Base-by-base conservation (phyloP, 441 rosid species). In the Croton laevigatus region DNA sequence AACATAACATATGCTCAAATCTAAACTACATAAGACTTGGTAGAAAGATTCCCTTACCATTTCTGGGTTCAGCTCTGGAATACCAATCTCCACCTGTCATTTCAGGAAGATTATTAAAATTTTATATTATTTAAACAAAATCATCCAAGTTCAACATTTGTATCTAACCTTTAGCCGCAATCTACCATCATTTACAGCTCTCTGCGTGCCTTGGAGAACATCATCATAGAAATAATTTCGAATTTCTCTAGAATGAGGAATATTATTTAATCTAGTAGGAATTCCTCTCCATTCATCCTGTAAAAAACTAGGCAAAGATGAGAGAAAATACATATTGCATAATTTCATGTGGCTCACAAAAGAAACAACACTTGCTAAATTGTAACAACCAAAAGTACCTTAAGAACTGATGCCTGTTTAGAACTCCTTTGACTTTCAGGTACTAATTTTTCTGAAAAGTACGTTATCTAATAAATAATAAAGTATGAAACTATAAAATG, bases 161-260 rank as follows among this genome's bases (percentile, higher is more conserved):
- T 45, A 27, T 53, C 81, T 73, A 78, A 94, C 97, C 97, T 88
- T 88, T 65, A 94, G 71, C 71, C 97, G 85, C 12, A 73, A 82
- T 82, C 85, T 86, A 66, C 97, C 97, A 83, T 86, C 84, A 36
- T 83, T 78, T 64, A 91, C 87, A 69, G 97, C 92, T 78, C 89
- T 85, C 68, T 81, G 71, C 13, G 97, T 89, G 42, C 96, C 90
- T 79, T 82, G 90, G 34, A 89, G 86, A 68, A 94, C 94, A 83
- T 94, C 99, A 46, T 89, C 84, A 66, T 90, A 94, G 80, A 94
- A 94, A 84, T 94, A 94, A 55, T 80, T 81, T 77, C 99, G 86
- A 73, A 94, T 91, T 77, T 94, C 97, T 71, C 94, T 85, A 12
- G 99, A 94, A 80, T 91, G 97, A 76, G 99, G 97, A 80, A 91